Evolutionary conservation across 176 grass and related monocot species (phyloP), one percentile per base, ranked within the genome.

Genomic region (Dendrocalamus sinicus): DNA sequence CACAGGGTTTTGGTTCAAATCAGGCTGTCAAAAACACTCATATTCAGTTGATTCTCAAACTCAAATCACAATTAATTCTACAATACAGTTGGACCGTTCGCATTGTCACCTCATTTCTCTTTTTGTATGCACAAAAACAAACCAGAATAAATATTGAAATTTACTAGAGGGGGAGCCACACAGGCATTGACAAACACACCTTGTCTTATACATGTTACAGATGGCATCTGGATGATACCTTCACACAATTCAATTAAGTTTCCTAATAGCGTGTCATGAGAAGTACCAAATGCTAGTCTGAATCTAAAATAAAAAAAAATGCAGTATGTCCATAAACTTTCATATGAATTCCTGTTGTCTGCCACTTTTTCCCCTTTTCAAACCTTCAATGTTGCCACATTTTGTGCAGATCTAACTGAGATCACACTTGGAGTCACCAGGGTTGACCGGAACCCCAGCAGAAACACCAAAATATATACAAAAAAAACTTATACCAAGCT

Each of bases 1-100:
- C 13, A 77, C 83, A 57, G 3, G 28, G 74, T 78, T 45, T 48
- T 78, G 44, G 52, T 68, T 24, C 72, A 87, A 48, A 88, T 47
- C 9, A 67, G 20, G n/a, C 14, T 76, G 69, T 67, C 16, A 82
- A 47, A 57, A 82, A 59, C 15, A 65, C 58, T 55, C 28, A 45
- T 54, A 41, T 81, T 54, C 67, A 73, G 46, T 54, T 73, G 11
- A 59, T 57, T 47, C 12, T 61, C 46, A 15, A 54, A 73, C 68
- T 55, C 10, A 51, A 66, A 81, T 81, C 10, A 30, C 37, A 81
- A 35, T 26, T 80, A 54, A 70, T 63, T 62, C 9, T 44, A 51
- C 20, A 35, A 48, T 50, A 73, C 59, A 80, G 62, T 53, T 64
- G 76, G 46, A 64, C 28, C 30, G 53, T 77, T 80, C 46, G 39